Evolutionary conservation across 805 yeast genomes (phyloP).

Genomic region (Candida loeiensis): DNA sequence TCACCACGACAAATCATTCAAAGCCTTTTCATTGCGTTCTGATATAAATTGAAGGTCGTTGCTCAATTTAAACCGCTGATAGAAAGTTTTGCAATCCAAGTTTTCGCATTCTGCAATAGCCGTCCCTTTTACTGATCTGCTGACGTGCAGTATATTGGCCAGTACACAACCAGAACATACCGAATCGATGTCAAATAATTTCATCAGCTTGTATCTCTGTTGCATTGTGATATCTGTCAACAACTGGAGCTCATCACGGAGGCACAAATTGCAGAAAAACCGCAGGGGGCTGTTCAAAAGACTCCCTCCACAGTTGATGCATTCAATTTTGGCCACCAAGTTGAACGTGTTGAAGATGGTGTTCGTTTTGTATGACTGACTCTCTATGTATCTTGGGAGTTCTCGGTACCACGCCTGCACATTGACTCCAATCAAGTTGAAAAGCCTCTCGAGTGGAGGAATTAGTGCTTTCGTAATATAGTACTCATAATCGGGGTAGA

Average conservation of each 20-base stretch:
- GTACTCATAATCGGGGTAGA: slow-evolving; percentile 73
- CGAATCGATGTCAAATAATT: slow-evolving; percentile 9
- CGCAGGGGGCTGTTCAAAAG: slow-evolving; percentile 4
- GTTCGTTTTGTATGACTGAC: slow-evolving; percentile 7
- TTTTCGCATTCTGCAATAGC: slow-evolving; percentile 45
- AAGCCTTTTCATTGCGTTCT: background rate
- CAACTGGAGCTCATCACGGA: slow-evolving; percentile 31
- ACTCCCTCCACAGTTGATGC: slow-evolving; percentile 26
- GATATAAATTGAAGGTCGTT: slow-evolving; percentile 14
- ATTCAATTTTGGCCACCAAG: slow-evolving; percentile 17
- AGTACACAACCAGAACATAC: slow-evolving; percentile 22
- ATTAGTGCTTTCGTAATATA: slow-evolving; percentile 79
- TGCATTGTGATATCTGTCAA: slow-evolving; percentile 27
- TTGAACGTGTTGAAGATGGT: slow-evolving; percentile 9
- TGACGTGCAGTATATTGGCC: slow-evolving; percentile 14
- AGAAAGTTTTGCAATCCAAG: slow-evolving; percentile 63
- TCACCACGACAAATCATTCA: slow-evolving; percentile 9
- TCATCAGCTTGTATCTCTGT: slow-evolving; percentile 14
- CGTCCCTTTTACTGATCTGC: slow-evolving; percentile 10
- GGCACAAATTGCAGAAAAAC: slow-evolving; percentile 20
- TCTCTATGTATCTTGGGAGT: slow-evolving; percentile 45
- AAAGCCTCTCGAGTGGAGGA: slow-evolving; percentile 86
- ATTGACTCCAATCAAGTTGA: slow-evolving; percentile 80
- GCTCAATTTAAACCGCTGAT: slow-evolving; percentile 44
- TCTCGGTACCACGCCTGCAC: slow-evolving; percentile 71